A percentile compares a stretch with the other conserved stretches of the same genome.
Evolutionary conservation across 1,284 basidiomycete genomes (phyloP).

Genomic region (Rhodotorula mucilaginosa): DNA sequence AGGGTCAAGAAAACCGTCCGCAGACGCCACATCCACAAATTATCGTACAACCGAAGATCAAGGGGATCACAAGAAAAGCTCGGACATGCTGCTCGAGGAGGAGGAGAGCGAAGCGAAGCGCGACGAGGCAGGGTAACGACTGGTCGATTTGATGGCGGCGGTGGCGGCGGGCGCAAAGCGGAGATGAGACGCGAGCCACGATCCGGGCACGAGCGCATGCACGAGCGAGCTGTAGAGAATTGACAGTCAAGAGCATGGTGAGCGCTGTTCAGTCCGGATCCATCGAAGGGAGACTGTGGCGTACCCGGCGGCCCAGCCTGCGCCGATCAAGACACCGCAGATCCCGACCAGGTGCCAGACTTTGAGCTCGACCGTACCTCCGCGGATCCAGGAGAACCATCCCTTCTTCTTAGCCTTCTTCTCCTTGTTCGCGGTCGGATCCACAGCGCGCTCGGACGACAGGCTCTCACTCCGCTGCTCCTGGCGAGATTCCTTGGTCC

Average conservation of each 20-base stretch:
- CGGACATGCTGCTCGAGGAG: not conserved
- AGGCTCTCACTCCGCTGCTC: not conserved
- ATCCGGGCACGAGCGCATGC: not conserved
- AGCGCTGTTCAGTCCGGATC: not conserved
- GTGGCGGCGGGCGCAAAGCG: not conserved
- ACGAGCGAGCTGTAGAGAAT: conserved; percentile 1
- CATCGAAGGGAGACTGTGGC: not conserved
- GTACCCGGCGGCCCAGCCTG: conserved; percentile 26
- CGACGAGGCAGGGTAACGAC: not conserved
- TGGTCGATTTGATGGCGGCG: not conserved
- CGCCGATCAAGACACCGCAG: conserved; percentile 28
- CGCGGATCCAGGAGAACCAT: conserved; percentile 19
- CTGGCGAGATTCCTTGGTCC: not conserved
- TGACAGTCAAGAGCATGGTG: no score
- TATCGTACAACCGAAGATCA: not conserved
- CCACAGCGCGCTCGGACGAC: not conserved
- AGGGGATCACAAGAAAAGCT: not conserved
- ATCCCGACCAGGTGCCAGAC: conserved; percentile 38
- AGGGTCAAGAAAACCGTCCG: not conserved
- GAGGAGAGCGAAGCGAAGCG: not conserved
- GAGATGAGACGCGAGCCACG: conserved; percentile 7
- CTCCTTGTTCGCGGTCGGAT: not conserved
- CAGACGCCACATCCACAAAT: no score
- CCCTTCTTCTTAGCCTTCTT: not conserved
- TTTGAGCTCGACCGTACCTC: conserved; percentile 26